These are phyloP conservation scores for Ganoderma sp. DNA, from an alignment of 1,284 basidiomycete species.

Conservation along the genomic window DNA sequence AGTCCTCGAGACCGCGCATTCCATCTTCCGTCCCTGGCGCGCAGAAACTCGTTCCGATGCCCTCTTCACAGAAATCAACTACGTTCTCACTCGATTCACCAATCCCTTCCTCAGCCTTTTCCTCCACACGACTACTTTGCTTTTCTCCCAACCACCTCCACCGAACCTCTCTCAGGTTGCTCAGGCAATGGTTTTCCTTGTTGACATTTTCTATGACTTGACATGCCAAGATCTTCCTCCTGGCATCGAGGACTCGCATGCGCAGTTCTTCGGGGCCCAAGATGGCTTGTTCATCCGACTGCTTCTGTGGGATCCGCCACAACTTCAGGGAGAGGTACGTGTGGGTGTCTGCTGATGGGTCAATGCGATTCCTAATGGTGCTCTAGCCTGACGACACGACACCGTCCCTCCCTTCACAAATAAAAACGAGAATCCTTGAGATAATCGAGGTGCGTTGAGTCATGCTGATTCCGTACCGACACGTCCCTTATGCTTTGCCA, in stretches of 20 bases:
- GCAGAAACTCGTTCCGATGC: slow-evolving; percentile 87
- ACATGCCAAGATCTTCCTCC: slow-evolving; percentile 96
- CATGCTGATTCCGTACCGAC: neutral
- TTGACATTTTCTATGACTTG: slow-evolving; percentile 93
- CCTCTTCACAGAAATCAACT: slow-evolving; percentile 92
- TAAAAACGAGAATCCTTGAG: slow-evolving; percentile 91
- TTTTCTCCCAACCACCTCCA: slow-evolving; percentile 51
- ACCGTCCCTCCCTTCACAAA: slow-evolving; percentile 83
- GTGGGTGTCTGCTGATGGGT: neutral
- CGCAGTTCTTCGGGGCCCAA: slow-evolving; percentile 76
- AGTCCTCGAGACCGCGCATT: slow-evolving; percentile 93
- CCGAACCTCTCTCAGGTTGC: slow-evolving; percentile 60
- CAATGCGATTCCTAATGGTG: slow-evolving; percentile 7
- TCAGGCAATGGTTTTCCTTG: slow-evolving; percentile 77
- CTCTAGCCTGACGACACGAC: slow-evolving; percentile 82
- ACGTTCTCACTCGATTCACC: slow-evolving; percentile 87
- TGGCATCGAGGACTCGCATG: slow-evolving; percentile 89
- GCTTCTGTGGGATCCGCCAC: slow-evolving; percentile 77
- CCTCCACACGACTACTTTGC: slow-evolving; percentile 62
- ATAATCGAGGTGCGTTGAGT: slow-evolving; percentile 71
- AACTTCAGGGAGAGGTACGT: slow-evolving; percentile 76
- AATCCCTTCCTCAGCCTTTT: slow-evolving; percentile 86
- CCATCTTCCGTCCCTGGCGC: slow-evolving; percentile 94
- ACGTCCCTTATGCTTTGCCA: neutral
- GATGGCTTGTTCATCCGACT: slow-evolving; percentile 81